Percentiles rank a stretch among this genome's conserved stretches.
These are phyloP conservation scores for Aureobasidium sp. DNA, from an alignment of 2,329 filamentous ascomycete species.

Conservation along the genomic window DNA sequence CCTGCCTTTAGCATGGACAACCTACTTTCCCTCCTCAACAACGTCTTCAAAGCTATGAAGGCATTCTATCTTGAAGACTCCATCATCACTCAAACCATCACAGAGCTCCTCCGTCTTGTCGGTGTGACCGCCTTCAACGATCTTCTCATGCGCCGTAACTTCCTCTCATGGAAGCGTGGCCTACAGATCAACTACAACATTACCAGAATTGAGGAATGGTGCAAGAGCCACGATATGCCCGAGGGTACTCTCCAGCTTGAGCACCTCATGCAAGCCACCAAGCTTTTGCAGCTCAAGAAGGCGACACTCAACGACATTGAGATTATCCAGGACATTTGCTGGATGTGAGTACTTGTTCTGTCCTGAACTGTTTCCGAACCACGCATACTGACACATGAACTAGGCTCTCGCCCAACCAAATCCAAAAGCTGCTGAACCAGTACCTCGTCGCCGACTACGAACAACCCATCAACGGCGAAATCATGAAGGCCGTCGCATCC, in stretches of 20 bases:
- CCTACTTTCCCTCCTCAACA: constrained; percentile 87
- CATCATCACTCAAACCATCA: constrained; percentile 92
- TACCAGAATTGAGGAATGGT: constrained; percentile 98
- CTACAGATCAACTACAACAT: constrained; percentile 99
- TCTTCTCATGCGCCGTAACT: constrained; percentile 92
- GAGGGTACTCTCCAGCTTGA: constrained; percentile 95
- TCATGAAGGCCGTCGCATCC: constrained; percentile 98
- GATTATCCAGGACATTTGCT: constrained; percentile 99
- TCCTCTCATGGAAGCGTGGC: constrained; percentile 98
- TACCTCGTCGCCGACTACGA: constrained; percentile 98
- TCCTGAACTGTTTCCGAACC: not conserved
- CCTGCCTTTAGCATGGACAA: constrained; percentile 99
- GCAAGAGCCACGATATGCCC: constrained; percentile 99
- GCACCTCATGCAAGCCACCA: constrained; percentile 99
- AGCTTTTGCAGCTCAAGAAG: constrained; percentile 96
- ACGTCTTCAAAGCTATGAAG: constrained; percentile 97
- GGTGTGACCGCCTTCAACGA: constrained; percentile 99
- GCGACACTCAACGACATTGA: constrained; percentile 98
- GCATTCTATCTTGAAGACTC: constrained; percentile 94
- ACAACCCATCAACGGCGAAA: constrained; percentile 98
- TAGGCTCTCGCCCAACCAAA: constrained; percentile 95
- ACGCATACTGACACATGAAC: constrained; percentile 1
- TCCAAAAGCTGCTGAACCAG: constrained; percentile 97
- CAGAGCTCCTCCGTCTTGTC: constrained; percentile 83
- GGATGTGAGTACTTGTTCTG: constrained; percentile 65